phyloP scores from a whole-genome alignment of 805 yeast species.

The Schwanniomyces occidentalis region DNA sequence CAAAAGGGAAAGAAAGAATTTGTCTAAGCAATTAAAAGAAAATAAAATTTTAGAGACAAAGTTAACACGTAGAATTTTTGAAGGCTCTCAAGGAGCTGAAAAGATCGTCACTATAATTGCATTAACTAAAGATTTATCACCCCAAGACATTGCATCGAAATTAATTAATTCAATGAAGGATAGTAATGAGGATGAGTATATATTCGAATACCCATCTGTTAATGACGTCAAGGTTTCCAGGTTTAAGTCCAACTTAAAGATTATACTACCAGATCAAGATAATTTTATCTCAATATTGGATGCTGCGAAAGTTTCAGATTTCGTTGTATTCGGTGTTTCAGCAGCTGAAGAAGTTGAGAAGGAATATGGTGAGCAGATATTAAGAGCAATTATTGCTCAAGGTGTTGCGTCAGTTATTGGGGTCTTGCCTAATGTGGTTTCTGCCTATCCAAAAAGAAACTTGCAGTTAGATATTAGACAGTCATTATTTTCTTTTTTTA shows the following conservation, averaged over 20 bases:
- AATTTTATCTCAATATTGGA: constrained; percentile 74
- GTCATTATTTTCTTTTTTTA: constrained; percentile 42
- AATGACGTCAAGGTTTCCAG: constrained; percentile 54
- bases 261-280: constrained; percentile 68
- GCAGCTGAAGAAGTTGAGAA: constrained; percentile 81
- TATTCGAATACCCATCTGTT: constrained; percentile 48
- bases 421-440: constrained; percentile 70
- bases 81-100: constrained; percentile 77
- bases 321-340: constrained; percentile 84
- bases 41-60: constrained; percentile 65
- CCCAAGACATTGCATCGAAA: constrained; percentile 52
- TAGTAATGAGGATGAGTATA: constrained; percentile 28
- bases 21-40: constrained; percentile 72
- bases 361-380: constrained; percentile 80
- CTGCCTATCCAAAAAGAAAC: constrained; percentile 69
- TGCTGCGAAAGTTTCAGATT: constrained; percentile 87
- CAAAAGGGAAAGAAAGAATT: constrained; percentile 70
- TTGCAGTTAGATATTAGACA: constrained; percentile 64
- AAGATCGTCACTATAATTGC: constrained; percentile 81
- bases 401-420: constrained; percentile 85
- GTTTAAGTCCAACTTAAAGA: constrained; percentile 73
- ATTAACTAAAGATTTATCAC: constrained; percentile 68
- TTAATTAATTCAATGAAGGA: constrained; percentile 45
- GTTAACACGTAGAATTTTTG: constrained; percentile 68
- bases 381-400: constrained; percentile 87